Percentiles rank a stretch among this genome's conserved stretches.
These are phyloP conservation scores for Helotiales sp. DNA, from an alignment of 2,329 filamentous ascomycete genomes.

Conservation along the genomic window DNA sequence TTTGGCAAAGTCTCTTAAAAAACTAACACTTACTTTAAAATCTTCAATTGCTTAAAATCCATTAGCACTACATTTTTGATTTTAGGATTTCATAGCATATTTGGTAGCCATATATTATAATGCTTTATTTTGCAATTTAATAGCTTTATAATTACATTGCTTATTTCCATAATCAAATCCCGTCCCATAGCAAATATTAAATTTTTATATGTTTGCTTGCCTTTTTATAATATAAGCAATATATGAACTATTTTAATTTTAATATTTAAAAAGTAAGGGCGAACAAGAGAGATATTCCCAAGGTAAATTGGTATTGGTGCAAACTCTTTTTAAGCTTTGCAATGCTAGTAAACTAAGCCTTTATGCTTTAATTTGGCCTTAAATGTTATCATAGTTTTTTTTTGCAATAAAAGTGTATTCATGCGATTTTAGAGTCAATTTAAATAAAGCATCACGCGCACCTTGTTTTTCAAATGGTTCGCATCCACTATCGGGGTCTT, in stretches of 20 bases:
- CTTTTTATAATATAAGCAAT: conserved; percentile 32
- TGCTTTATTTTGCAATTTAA: conserved; percentile 28
- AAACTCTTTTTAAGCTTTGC: conserved; percentile 43
- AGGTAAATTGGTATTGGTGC: conserved; percentile 50
- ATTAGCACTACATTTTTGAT: conserved; percentile 29
- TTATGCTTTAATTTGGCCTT: conserved; percentile 46
- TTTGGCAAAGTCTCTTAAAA: conserved; percentile 25
- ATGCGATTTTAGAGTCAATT: too few relatives aligned
- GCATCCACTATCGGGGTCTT: conserved; percentile 30
- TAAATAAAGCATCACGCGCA: conserved; percentile 45
- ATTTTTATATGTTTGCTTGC: conserved; percentile 31
- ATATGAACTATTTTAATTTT: conserved; percentile 34
- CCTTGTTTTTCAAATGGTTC: conserved; percentile 40
- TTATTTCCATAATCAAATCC: conserved; percentile 28
- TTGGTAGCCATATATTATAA: conserved; percentile 31
- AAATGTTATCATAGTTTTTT: conserved; percentile 46
- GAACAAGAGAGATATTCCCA: conserved; percentile 46
- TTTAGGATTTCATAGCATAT: conserved; percentile 33
- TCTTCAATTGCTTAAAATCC: conserved; percentile 32
- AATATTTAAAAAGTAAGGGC: conserved; percentile 30
- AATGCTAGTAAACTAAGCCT: conserved; percentile 45
- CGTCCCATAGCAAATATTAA: conserved; percentile 25
- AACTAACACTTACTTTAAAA: conserved; percentile 21
- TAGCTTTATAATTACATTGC: conserved; percentile 27
- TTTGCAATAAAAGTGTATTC: conserved; percentile 52